These are phyloP conservation scores for Ascochyta viciae-villosae DNA, from an alignment of 2,329 filamentous ascomycete genomes.

Conservation along the genomic window DNA sequence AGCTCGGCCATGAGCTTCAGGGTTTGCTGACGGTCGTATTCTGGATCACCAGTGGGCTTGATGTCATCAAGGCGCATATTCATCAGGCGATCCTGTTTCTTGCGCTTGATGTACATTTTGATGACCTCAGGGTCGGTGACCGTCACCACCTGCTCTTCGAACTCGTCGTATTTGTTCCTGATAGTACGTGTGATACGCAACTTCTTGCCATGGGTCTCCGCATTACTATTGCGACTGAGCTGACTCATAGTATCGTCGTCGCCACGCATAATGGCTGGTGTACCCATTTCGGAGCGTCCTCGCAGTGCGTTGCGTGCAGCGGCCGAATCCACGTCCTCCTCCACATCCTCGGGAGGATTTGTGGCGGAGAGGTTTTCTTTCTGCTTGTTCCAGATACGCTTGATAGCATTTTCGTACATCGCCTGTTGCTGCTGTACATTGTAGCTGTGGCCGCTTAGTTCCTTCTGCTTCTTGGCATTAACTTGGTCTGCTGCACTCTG, in stretches of 20 bases:
- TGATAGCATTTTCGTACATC: slow-evolving; percentile 90
- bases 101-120: slow-evolving; percentile 82
- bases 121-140: slow-evolving; percentile 62
- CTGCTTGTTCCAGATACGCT: slow-evolving; percentile 90
- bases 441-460: slow-evolving; percentile 88
- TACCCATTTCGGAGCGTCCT: slow-evolving; percentile 68
- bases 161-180: slow-evolving; percentile 68
- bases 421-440: slow-evolving; percentile 95
- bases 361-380: slow-evolving; percentile 77
- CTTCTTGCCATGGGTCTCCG: slow-evolving; percentile 69
- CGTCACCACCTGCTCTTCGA: slow-evolving; percentile 64
- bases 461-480: slow-evolving; percentile 74
- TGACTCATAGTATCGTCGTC: slow-evolving; percentile 73
- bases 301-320: slow-evolving; percentile 52
- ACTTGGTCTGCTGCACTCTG: slow-evolving; percentile 88
- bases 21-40: slow-evolving; percentile 68
- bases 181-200: slow-evolving; percentile 77
- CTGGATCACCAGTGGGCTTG: slow-evolving; percentile 70
- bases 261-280: slow-evolving; percentile 61
- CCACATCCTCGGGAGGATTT: slow-evolving; percentile 76
- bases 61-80: slow-evolving; percentile 74
- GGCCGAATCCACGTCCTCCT: slow-evolving; percentile 66
- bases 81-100: slow-evolving; percentile 73
- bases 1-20: slow-evolving; percentile 76
- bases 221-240: slow-evolving; percentile 58